Evolutionary conservation across 139 green algal genomes (phyloP).

Genomic region (Helicosporidium sp.): DNA sequence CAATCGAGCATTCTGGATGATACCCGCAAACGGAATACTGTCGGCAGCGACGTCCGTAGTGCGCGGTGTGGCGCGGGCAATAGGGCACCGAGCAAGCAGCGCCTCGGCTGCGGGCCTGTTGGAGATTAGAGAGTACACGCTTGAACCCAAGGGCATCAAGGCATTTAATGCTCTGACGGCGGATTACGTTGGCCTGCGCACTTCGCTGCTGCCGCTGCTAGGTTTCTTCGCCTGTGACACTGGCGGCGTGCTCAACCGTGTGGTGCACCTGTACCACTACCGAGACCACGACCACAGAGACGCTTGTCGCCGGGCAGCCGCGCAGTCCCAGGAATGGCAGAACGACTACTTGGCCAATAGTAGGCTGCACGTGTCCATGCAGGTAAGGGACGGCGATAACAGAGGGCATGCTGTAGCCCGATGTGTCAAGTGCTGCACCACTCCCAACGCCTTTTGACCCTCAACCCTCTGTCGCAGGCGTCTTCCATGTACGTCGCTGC

Average conservation of each 20-base stretch:
- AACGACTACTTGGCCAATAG: constrained; percentile 4
- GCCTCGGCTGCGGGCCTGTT: constrained; percentile 4
- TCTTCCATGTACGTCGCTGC: no score
- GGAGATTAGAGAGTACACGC: constrained; percentile 10
- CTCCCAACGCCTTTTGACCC: no score
- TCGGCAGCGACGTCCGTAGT: no score
- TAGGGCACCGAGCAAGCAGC: no score
- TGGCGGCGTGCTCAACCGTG: constrained; percentile 10
- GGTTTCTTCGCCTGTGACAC: constrained; percentile 23
- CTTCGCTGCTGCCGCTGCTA: constrained; percentile 11
- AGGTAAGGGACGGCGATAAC: no score
- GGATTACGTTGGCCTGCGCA: constrained; percentile 7
- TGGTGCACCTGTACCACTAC: constrained; percentile 21
- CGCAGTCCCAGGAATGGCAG: constrained; percentile 2
- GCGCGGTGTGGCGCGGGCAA: no score
- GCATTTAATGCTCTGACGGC: background rate
- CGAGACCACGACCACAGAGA: constrained; percentile 13
- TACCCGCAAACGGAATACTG: no score
- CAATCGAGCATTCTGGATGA: no score
- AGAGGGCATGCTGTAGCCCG: no score
- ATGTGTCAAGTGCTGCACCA: no score
- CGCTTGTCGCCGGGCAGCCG: constrained; percentile 1
- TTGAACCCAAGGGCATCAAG: constrained; percentile 9
- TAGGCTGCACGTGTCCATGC: background rate
- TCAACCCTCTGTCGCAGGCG: no score